phyloP scores from a whole-genome alignment of 768 basidiomycete species.

The Suillus bovinus region DNA sequence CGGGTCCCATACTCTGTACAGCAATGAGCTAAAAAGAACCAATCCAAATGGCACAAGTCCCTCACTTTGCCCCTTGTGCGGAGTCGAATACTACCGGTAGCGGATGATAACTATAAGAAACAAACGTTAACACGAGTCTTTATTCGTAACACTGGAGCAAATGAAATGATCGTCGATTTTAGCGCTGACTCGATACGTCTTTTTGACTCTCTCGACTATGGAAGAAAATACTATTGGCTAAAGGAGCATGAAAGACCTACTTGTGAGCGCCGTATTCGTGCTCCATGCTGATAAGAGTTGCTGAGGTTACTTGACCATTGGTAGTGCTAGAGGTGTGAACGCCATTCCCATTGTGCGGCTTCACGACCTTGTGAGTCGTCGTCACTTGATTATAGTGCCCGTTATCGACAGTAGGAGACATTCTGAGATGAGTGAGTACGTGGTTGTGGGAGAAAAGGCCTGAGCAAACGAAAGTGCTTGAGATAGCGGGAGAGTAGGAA shows the following conservation, averaged over 20 bases:
- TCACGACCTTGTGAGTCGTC: conserved; percentile 16
- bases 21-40: conserved; percentile 11
- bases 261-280: conserved; percentile 86
- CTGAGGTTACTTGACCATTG: conserved; percentile 47
- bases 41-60: conserved; percentile 36
- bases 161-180: conserved; percentile 19
- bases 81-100: conserved; percentile 92
- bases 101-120: conserved; percentile 84
- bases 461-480: neutral
- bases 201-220: too few relatives aligned
- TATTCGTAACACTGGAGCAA: conserved; percentile 24
- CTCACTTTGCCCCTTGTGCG: conserved; percentile 88
- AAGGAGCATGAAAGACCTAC: conserved; percentile 47
- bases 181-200: conserved; percentile 13
- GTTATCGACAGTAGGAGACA: conserved; percentile 24
- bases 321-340: neutral
- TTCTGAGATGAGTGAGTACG: conserved; percentile 13
- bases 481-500: neutral
- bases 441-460: neutral
- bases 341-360: conserved; percentile 10
- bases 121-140: conserved; percentile 38
- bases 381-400: conserved; percentile 16
- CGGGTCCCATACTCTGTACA: conserved; percentile 80
- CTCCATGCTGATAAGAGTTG: conserved; percentile 77
- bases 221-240: too few relatives aligned